These are phyloP conservation scores for Fomitopsis palustris DNA, from an alignment of 1,284 basidiomycete genomes.

Conservation along the genomic window DNA sequence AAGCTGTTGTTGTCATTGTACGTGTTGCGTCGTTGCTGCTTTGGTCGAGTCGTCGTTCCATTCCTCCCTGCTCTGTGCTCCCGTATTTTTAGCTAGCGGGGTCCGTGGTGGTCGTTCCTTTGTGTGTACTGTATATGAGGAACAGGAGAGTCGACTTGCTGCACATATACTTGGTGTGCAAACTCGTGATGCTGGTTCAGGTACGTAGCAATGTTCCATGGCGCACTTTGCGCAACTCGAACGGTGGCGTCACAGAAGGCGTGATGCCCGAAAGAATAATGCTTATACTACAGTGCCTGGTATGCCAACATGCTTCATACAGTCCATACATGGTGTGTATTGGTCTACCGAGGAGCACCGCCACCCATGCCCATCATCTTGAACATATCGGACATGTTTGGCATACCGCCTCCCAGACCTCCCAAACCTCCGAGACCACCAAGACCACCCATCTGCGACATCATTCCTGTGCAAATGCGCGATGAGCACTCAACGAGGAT, in stretches of 20 bases:
- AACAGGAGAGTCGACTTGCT: slow-evolving; percentile 46
- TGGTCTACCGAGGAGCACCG: not conserved
- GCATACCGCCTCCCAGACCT: slow-evolving; percentile 54
- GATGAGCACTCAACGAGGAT: not conserved
- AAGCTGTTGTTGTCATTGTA: slow-evolving; percentile 9
- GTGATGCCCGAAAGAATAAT: not conserved
- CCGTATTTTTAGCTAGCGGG: slow-evolving; percentile 28
- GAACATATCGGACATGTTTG: slow-evolving; percentile 71
- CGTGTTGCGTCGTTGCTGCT: slow-evolving; percentile 15
- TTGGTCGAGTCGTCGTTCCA: slow-evolving; percentile 19
- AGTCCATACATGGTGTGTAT: not conserved
- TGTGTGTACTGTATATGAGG: slow-evolving; percentile 53
- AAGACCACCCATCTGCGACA: slow-evolving; percentile 78
- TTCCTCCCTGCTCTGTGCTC: slow-evolving; percentile 26
- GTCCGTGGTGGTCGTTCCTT: slow-evolving; percentile 55
- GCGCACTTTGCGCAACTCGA: no score
- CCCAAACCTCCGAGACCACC: slow-evolving; percentile 60
- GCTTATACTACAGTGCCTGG: not conserved
- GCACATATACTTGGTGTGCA: slow-evolving; percentile 18
- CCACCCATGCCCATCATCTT: slow-evolving; percentile 78
- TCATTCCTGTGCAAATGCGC: slow-evolving; percentile 57
- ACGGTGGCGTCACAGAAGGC: no score
- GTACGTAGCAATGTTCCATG: no score
- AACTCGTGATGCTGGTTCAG: slow-evolving; percentile 3
- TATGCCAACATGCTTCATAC: slow-evolving; percentile 11